Evolutionary conservation across 2,329 filamentous ascomycete genomes (phyloP), one percentile per base, ranked within the genome.

Genomic region (Sporothrix dimorphospora): DNA sequence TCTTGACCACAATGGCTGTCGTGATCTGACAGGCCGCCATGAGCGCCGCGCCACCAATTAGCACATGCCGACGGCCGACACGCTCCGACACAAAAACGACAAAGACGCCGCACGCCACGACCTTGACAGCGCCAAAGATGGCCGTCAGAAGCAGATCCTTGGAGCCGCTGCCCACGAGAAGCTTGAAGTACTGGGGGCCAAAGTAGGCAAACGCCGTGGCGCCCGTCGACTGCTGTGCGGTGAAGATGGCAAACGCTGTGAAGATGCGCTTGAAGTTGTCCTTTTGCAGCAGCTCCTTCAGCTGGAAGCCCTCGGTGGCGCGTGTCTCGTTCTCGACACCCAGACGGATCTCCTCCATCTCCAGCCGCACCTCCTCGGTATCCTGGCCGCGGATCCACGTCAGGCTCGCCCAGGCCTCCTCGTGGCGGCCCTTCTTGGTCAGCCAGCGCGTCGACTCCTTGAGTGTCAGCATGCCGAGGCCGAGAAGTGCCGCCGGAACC

Each of bases 361-460:
- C 86, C 24, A 61, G 38, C 24, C 24, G 40, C 7, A 55, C 45
- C 12, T 57, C 40, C 53, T 59, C 68, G 3, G 38, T n/a, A 24
- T 70, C 68, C 3, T 49, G 38, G 6, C 68, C 68, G 11, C 1
- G 91, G 83, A 78, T 95, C 92, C 1, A 95, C 0, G 91, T 91
- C 0, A 95, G 85, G 0, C 90, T 92, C 65, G 81, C 78, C 9
- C 94, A 85, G 2, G 91, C 92, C 71, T 91, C 81, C 0, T 92
- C 90, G 27, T 85, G 79, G n/a, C 84, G 85, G 72, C 88, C 88
- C 75, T 94, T 87, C 76, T 92, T 91, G 77, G 94, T 92, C 49
- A 95, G 87, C 91, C 92, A 95, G 72, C 90, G 86, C 16, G 88
- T 88, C 6, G 85, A 89, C 80, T 95, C 92, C 0, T 92, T 92